Conservation (phyloP, 169 alveolate species). For the Plasmodium gaboni region DNA sequence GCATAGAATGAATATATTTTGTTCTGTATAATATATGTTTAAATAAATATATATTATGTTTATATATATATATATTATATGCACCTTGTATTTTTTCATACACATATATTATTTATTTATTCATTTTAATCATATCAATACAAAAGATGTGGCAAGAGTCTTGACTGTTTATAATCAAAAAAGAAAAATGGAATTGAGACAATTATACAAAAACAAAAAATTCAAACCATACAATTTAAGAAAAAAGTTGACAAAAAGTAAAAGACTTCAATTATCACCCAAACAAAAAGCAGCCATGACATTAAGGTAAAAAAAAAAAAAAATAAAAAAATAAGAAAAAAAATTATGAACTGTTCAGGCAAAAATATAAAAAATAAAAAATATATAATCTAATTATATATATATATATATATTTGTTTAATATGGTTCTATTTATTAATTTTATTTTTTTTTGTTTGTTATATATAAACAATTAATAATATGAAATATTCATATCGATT, state of each 20-base stretch:
- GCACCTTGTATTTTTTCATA: too few species aligned
- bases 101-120: too few species aligned
- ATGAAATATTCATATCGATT: too few species aligned
- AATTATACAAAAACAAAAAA: conserved; percentile 86
- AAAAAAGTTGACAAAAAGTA: conserved; percentile 91
- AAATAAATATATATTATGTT: too few species aligned
- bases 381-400: too few species aligned
- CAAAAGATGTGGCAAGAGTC: conserved; percentile 91
- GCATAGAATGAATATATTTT: too few species aligned
- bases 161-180: conserved; percentile 93
- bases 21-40: neutral
- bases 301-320: conserved; percentile 78
- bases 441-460: neutral
- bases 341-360: too few species aligned
- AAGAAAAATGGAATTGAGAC: conserved; percentile 87
- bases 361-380: neutral
- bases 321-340: neutral
- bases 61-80: too few species aligned
- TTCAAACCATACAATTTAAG: conserved; percentile 91
- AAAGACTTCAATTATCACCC: conserved; percentile 90
- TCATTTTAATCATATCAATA: neutral
- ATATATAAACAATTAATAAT: neutral
- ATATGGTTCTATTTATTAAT: neutral
- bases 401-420: neutral
- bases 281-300: conserved; percentile 89